Percentiles rank a stretch among this genome's conserved stretches.
These are phyloP conservation scores for Eimeria praecox DNA, from an alignment of 169 alveolate genomes.

Conservation along the genomic window DNA sequence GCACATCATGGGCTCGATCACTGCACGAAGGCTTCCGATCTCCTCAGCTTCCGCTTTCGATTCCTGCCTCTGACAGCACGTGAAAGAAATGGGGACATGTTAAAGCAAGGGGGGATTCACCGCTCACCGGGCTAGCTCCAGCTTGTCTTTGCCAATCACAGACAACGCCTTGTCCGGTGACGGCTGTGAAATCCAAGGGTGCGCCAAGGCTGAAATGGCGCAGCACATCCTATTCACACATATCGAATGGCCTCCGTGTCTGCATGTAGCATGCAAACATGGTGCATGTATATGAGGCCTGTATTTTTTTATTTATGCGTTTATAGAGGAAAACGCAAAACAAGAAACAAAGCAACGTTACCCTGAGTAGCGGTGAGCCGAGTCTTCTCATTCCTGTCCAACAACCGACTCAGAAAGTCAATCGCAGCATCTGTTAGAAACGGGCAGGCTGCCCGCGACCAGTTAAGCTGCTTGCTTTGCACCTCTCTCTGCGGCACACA, in stretches of 20 bases:
- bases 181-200: conserved; percentile 74
- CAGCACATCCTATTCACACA: neutral
- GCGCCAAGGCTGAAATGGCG: conserved; percentile 71
- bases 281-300: neutral
- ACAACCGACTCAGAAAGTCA: conserved; percentile 79
- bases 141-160: conserved; percentile 66
- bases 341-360: neutral
- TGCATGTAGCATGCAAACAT: neutral
- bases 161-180: conserved; percentile 75
- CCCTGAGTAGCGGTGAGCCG: conserved; percentile 81
- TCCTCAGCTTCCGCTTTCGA: too few species aligned
- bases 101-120: too few species aligned
- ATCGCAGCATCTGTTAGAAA: conserved; percentile 74
- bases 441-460: conserved; percentile 78
- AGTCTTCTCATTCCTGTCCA: conserved; percentile 77
- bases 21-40: too few species aligned
- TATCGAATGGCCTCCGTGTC: neutral
- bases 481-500: conserved; percentile 67
- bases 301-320: neutral
- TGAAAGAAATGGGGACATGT: too few species aligned
- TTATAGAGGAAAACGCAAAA: neutral
- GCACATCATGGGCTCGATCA: too few species aligned
- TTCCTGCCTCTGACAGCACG: too few species aligned
- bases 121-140: conserved; percentile 76
- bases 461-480: conserved; percentile 79